Conservation (phyloP, 768 basidiomycete genomes). For the Strobilomyces confusus region DNA sequence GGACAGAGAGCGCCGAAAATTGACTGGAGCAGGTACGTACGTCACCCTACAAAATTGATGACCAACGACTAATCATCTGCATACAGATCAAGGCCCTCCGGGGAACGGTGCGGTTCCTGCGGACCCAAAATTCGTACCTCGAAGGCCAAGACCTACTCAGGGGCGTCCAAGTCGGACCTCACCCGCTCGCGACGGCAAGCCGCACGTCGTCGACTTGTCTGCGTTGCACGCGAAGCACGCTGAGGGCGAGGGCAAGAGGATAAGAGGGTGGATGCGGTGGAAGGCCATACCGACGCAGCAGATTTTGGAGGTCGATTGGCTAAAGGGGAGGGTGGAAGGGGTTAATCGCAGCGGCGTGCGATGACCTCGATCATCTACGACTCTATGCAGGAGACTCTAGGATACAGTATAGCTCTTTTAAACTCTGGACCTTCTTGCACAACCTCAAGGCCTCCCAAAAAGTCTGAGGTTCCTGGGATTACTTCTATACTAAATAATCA, state of each 20-base stretch:
- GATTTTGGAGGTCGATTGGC: constrained; percentile 68
- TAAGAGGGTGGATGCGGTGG: constrained; percentile 72
- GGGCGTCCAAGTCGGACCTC: constrained; percentile 51
- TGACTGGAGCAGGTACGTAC: constrained; percentile 84
- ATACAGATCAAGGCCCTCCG: constrained; percentile 83
- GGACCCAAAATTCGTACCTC: constrained; percentile 89
- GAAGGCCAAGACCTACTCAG: constrained; percentile 87
- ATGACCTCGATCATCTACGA: constrained; percentile 1
- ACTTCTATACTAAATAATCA: too few species aligned
- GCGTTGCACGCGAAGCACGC: constrained; percentile 48
- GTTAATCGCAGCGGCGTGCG: constrained; percentile 49
- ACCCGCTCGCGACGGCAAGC: constrained; percentile 70
- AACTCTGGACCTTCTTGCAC: too few species aligned
- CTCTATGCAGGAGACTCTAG: not conserved
- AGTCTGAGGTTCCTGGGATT: too few species aligned
- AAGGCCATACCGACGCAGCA: constrained; percentile 81
- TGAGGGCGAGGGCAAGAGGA: constrained; percentile 41
- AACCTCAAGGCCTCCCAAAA: too few species aligned
- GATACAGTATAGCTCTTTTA: not conserved
- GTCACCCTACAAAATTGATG: constrained; percentile 8
- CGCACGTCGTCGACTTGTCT: constrained; percentile 83
- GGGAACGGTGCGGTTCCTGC: constrained; percentile 87
- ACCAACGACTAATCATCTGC: constrained; percentile 5
- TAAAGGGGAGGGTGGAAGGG: constrained; percentile 66
- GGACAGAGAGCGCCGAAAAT: constrained; percentile 80